A percentile compares a stretch with the other conserved stretches of the same genome.
These are phyloP conservation scores for Pseudogymnoascus destructans DNA, from an alignment of 2,329 filamentous ascomycete species.

Conservation along the genomic window DNA sequence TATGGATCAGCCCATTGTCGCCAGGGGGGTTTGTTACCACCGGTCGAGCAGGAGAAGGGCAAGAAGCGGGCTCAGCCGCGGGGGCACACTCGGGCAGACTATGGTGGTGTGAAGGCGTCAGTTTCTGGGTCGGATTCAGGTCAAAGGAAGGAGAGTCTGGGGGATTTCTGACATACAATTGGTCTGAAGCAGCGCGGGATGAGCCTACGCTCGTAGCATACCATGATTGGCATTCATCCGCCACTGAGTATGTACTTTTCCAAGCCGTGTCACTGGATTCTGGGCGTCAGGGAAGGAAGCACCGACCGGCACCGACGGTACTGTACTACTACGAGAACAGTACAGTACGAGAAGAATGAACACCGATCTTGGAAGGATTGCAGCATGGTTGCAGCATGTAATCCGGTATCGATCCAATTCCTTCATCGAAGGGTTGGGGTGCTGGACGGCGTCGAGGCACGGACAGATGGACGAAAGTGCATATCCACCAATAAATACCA, in stretches of 20 bases:
- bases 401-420: background rate
- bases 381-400: background rate
- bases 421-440: background rate
- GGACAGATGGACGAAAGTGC: background rate
- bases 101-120: background rate
- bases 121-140: background rate
- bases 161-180: background rate
- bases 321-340: background rate
- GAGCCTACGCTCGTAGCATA: background rate
- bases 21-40: background rate
- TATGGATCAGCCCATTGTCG: background rate
- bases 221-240: slow-evolving; percentile 5
- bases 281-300: slow-evolving; percentile 1
- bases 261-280: slow-evolving; percentile 5
- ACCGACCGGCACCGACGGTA: background rate
- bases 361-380: slow-evolving; percentile 2
- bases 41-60: background rate
- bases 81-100: background rate
- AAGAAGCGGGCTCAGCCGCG: background rate
- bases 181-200: background rate
- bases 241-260: background rate
- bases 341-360: background rate
- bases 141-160: background rate
- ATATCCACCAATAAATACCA: background rate
- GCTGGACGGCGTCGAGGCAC: background rate